Percentiles rank a stretch among this genome's conserved stretches.
Evolutionary conservation across 257 asterid species (phyloP).

Genomic region (Solanum arcanum): DNA sequence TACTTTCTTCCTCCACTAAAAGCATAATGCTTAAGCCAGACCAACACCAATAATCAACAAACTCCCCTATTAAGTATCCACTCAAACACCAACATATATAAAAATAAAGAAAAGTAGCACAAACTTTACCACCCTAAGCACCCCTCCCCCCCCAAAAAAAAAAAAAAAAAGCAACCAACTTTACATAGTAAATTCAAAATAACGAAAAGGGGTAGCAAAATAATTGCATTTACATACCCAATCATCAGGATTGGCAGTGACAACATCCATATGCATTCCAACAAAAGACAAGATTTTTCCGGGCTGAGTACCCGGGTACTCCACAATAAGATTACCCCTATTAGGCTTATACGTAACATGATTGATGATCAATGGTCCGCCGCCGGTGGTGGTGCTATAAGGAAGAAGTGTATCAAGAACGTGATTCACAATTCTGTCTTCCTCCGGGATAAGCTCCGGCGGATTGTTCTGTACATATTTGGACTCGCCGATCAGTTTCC

Average conservation of each 20-base stretch:
- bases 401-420: constrained; percentile 75
- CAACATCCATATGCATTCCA: constrained; percentile 99
- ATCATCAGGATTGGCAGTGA: constrained; percentile 81
- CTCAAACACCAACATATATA: background rate
- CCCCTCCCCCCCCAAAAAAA: too few species aligned
- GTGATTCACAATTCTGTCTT: constrained; percentile 79
- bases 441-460: constrained; percentile 90
- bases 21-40: background rate
- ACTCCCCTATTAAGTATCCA: background rate
- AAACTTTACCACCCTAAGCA: background rate
- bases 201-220: background rate
- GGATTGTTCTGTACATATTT: constrained; percentile 90
- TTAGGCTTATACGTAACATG: constrained; percentile 79
- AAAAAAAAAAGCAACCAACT: background rate
- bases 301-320: constrained; percentile 84
- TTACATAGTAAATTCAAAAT: background rate
- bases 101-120: background rate
- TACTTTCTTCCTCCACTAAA: background rate
- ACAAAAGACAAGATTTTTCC: constrained; percentile 75
- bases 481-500: constrained; percentile 82
- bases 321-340: constrained; percentile 95
- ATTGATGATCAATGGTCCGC: constrained; percentile 72
- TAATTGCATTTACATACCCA: constrained; percentile 39
- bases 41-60: background rate
- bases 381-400: constrained; percentile 61